Evolutionary conservation across 1,139 yeast genomes (phyloP).

Genomic region (Candida freyschussii): DNA sequence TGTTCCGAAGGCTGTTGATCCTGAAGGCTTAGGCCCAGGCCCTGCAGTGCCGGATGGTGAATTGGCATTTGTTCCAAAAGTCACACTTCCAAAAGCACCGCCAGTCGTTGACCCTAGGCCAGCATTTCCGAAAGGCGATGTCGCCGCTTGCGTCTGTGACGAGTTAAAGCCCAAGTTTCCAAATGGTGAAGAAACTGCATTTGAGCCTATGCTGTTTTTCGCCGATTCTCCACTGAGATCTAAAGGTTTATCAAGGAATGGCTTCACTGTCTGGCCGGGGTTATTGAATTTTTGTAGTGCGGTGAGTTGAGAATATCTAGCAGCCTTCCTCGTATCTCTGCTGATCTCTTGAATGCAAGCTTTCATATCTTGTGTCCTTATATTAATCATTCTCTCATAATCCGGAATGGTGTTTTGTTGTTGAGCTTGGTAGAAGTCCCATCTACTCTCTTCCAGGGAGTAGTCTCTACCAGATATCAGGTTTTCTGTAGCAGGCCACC

Average conservation of each 20-base stretch:
- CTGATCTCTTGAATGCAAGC: conserved; percentile 37
- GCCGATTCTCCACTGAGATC: conserved; percentile 22
- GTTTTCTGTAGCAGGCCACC: conserved; percentile 35
- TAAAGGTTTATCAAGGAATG: conserved; percentile 37
- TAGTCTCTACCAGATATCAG: conserved; percentile 50
- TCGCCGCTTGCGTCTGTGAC: conserved; percentile 8
- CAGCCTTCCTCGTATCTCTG: conserved; percentile 45
- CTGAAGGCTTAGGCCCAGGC: conserved; percentile 12
- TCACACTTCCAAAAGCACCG: conserved; percentile 9
- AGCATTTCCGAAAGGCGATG: conserved; percentile 18
- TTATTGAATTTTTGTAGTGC: conserved; percentile 33
- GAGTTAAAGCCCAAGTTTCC: conserved; percentile 19
- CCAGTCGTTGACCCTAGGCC: conserved; percentile 10
- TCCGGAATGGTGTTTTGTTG: conserved; percentile 33
- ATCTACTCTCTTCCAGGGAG: conserved; percentile 53
- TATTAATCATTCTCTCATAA: conserved; percentile 37
- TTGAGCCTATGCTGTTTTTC: not conserved
- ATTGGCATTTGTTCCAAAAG: conserved; percentile 3
- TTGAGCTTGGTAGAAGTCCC: conserved; percentile 42
- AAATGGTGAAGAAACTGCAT: conserved; percentile 12
- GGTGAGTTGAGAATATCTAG: conserved; percentile 51
- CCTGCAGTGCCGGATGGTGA: conserved; percentile 15
- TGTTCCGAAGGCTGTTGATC: conserved; percentile 1
- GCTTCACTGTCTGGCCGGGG: conserved; percentile 28
- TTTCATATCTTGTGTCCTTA: conserved; percentile 44